Percentiles rank a stretch among this genome's conserved stretches.
Evolutionary conservation across 345 rosid genomes (phyloP).

Genomic region (Pelargonium nanum): DNA sequence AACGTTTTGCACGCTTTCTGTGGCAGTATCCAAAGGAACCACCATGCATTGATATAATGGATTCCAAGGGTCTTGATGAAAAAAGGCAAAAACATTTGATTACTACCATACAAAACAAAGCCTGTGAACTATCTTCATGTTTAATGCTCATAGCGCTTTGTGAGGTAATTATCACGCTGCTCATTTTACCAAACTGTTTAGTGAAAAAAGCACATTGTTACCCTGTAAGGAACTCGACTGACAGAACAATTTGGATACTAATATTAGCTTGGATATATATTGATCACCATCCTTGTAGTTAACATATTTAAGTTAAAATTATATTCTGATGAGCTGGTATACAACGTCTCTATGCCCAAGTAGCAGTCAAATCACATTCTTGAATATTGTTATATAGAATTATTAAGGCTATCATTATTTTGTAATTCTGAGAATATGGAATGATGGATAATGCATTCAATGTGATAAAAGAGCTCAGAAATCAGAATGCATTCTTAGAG

Average conservation of each 20-base stretch:
- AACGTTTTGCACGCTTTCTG: slow-evolving; percentile 1
- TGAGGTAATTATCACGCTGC: slow-evolving; percentile 48
- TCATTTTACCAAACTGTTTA: background rate
- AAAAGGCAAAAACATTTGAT: slow-evolving; percentile 53
- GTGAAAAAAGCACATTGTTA: background rate
- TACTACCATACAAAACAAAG: slow-evolving; percentile 40
- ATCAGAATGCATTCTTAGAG: background rate
- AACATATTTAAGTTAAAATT: background rate
- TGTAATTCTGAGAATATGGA: background rate
- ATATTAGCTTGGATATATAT: background rate
- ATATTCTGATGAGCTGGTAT: background rate
- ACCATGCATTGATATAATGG: slow-evolving; percentile 51
- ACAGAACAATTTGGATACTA: background rate
- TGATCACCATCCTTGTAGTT: background rate
- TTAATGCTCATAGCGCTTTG: slow-evolving; percentile 75
- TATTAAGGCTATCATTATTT: background rate
- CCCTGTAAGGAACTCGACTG: background rate
- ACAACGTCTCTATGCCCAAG: background rate
- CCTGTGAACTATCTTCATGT: slow-evolving; percentile 50
- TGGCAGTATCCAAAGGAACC: slow-evolving; percentile 69
- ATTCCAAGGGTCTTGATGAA: slow-evolving; percentile 80
- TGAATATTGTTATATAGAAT: background rate
- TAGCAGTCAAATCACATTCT: background rate
- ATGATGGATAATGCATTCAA: background rate
- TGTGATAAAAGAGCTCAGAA: background rate